Percentiles rank a stretch among this genome's conserved stretches.
Evolutionary conservation across 129 eudicot genomes (phyloP).

Genomic region (Chrysanthemum lavandulifolium): DNA sequence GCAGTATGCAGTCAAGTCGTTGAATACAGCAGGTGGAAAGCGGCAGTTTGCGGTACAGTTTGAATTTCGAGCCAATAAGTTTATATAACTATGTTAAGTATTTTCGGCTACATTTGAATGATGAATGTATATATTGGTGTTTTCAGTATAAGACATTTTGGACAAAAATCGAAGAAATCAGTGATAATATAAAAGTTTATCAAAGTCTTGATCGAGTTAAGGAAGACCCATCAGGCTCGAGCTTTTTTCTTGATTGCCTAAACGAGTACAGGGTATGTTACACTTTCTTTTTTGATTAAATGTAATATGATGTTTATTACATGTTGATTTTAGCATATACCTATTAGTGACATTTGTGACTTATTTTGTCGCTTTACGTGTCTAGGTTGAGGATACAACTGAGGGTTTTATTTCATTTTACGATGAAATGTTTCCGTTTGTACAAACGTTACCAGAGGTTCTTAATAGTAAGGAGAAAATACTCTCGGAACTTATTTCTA

Average conservation of each 20-base stretch:
- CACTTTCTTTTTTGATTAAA: background rate
- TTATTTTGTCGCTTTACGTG: background rate
- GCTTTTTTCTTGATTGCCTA: slow-evolving; percentile 78
- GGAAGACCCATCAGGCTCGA: slow-evolving; percentile 67
- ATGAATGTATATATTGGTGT: slow-evolving; percentile 7
- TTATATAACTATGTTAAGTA: too few relatives aligned
- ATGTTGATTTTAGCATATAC: background rate
- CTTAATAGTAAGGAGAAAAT: slow-evolving; percentile 73
- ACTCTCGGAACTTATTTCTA: slow-evolving; percentile 57
- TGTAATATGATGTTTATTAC: too few relatives aligned
- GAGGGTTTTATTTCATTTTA: slow-evolving; percentile 90
- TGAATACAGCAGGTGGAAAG: too few relatives aligned
- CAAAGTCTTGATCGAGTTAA: slow-evolving; percentile 67
- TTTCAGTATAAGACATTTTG: slow-evolving; percentile 79
- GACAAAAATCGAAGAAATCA: slow-evolving; percentile 65
- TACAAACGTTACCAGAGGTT: slow-evolving; percentile 77
- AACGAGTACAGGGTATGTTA: slow-evolving; percentile 74
- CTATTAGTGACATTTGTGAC: background rate
- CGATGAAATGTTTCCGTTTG: slow-evolving; percentile 77
- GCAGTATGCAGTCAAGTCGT: too few relatives aligned
- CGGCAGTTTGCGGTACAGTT: too few relatives aligned
- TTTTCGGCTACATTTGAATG: background rate
- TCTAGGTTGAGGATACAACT: slow-evolving; percentile 85
- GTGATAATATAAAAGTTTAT: slow-evolving; percentile 54
- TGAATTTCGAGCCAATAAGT: too few relatives aligned